phyloP scores from a whole-genome alignment of 2,329 filamentous ascomycete species.

The Incumbomyces delicatus region DNA sequence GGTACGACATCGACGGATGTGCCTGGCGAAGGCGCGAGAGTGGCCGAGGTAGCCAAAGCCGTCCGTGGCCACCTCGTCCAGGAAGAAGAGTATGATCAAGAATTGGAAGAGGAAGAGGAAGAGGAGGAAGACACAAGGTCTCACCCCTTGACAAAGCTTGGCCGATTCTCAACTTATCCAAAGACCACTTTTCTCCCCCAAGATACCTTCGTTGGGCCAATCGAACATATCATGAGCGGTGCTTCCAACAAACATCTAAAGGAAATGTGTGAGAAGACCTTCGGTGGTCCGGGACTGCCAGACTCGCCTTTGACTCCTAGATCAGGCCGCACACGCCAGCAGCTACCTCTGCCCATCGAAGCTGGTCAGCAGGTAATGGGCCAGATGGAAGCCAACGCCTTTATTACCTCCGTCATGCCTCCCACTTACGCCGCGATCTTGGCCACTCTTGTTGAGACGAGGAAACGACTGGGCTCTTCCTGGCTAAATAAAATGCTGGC shows the following conservation, averaged over 20 bases:
- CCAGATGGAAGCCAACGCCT: conserved; percentile 52
- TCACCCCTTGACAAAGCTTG: conserved; percentile 64
- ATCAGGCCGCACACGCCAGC: conserved; percentile 38
- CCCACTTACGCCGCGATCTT: conserved; percentile 50
- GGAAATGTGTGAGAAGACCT: conserved; percentile 59
- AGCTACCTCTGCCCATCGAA: conserved; percentile 49
- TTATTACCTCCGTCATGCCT: conserved; percentile 50
- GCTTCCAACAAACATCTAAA: conserved; percentile 65
- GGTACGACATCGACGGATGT: conserved; percentile 13
- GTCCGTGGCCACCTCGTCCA: conserved; percentile 35
- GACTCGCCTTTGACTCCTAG: conserved; percentile 59
- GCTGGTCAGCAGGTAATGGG: conserved; percentile 48
- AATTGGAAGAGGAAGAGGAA: conserved; percentile 27
- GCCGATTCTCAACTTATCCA: conserved; percentile 65
- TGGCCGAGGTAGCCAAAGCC: conserved; percentile 26
- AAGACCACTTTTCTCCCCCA: conserved; percentile 66
- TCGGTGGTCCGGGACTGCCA: conserved; percentile 69
- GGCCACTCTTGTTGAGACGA: conserved; percentile 49
- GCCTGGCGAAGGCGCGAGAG: conserved; percentile 16
- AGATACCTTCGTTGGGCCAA: conserved; percentile 58
- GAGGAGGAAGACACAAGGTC: conserved; percentile 43
- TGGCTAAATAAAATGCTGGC: conserved; percentile 49
- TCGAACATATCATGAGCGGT: conserved; percentile 57
- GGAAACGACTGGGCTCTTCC: conserved; percentile 48
- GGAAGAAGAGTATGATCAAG: conserved; percentile 31